These are phyloP conservation scores for Trichosanthes cucumerina DNA, from an alignment of 306 rosid genomes.

Conservation along the genomic window DNA sequence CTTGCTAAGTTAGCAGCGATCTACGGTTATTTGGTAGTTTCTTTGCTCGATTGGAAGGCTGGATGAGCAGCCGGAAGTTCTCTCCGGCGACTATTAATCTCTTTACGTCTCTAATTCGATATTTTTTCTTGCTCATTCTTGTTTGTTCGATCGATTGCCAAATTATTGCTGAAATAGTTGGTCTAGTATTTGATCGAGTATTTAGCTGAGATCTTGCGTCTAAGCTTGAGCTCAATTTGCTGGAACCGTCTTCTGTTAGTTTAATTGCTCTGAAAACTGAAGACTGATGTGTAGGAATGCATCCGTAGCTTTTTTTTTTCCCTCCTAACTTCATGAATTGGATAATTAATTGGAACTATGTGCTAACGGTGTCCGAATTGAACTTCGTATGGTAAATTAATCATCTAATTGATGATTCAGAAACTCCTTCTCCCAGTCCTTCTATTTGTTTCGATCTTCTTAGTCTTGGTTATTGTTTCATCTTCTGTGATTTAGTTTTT, in stretches of 20 bases:
- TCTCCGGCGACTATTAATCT: slow-evolving; percentile 14
- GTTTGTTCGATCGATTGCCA: not conserved
- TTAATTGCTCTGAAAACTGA: not conserved
- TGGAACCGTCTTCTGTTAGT: not conserved
- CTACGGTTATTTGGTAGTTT: slow-evolving; percentile 20
- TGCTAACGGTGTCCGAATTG: not conserved
- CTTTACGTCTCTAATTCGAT: not conserved
- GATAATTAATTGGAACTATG: not conserved
- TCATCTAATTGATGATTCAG: slow-evolving; percentile 1
- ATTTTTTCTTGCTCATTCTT: not conserved
- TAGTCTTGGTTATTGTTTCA: not conserved
- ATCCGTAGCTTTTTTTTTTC: not conserved
- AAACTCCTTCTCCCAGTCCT: not conserved
- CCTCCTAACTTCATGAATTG: not conserved
- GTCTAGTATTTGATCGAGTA: not conserved
- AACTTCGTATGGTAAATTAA: not conserved
- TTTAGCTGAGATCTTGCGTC: not conserved
- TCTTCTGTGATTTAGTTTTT: not conserved
- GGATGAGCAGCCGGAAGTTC: slow-evolving; percentile 18
- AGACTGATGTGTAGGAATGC: not conserved
- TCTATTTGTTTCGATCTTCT: not conserved
- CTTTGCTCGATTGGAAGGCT: slow-evolving; percentile 12
- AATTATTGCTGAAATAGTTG: not conserved
- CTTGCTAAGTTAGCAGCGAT: slow-evolving; percentile 34
- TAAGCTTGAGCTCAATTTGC: not conserved